Percentiles rank a stretch among this genome's conserved stretches.
phyloP scores from a whole-genome alignment of 1,284 basidiomycete species.

The Sanghuangporus weigelae region DNA sequence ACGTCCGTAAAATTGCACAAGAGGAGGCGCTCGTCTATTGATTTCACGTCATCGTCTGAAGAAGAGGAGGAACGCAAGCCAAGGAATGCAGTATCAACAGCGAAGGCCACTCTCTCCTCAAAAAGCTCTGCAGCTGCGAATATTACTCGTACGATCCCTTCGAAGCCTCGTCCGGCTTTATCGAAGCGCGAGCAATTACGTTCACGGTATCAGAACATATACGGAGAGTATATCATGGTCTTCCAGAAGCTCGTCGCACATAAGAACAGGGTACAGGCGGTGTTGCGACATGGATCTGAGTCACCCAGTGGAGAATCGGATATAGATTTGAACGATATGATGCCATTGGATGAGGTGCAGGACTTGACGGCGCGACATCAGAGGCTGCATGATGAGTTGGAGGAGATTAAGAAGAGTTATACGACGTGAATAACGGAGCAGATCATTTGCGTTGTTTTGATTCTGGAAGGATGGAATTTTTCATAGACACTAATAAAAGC shows the following conservation, averaged over 20 bases:
- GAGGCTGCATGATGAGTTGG: conserved; percentile 17
- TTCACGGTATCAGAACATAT: conserved; percentile 44
- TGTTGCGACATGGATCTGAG: conserved; percentile 29
- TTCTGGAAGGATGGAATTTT: neutral
- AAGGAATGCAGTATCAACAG: conserved; percentile 2
- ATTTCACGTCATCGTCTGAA: conserved; percentile 61
- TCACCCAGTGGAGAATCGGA: conserved; percentile 27
- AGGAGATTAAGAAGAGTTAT: conserved; percentile 15
- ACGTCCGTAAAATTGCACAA: conserved; percentile 25
- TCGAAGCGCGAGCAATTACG: conserved; percentile 46
- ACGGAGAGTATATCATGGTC: conserved; percentile 42
- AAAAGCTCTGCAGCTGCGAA: neutral
- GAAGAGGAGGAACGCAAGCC: conserved; percentile 33
- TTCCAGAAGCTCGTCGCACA: conserved; percentile 43
- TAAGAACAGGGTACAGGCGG: conserved; percentile 40
- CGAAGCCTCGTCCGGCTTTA: conserved; percentile 32
- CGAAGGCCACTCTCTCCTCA: conserved; percentile 19
- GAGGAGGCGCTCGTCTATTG: conserved; percentile 39
- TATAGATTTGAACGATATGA: conserved; percentile 36
- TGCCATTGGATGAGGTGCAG: conserved; percentile 47
- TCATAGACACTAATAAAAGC: neutral
- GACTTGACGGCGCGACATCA: conserved; percentile 30
- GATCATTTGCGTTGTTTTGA: neutral
- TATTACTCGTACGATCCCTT: neutral
- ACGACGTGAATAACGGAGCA: neutral